Evolutionary conservation across 352 stramenopile species (phyloP).

Genomic region (Phytophthora tubulina): DNA sequence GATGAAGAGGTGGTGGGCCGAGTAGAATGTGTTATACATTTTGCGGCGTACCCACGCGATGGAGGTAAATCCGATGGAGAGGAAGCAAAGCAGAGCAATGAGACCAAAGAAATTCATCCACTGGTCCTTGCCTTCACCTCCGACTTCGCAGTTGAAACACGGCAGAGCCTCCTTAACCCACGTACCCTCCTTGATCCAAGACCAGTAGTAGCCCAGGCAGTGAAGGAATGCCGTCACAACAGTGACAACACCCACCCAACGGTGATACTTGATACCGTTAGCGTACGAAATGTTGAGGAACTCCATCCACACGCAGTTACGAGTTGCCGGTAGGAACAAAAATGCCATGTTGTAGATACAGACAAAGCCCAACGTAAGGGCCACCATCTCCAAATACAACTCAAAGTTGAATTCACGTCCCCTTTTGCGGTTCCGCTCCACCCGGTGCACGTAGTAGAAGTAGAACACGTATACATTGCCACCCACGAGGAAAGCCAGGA

Average conservation of each 20-base stretch:
- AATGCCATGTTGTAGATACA: conserved; percentile 64
- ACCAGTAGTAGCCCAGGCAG: conserved; percentile 42
- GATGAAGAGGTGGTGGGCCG: conserved; percentile 57
- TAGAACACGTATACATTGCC: conserved; percentile 52
- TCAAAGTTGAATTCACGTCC: conserved; percentile 32
- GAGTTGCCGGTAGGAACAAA: conserved; percentile 53
- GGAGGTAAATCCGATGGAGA: conserved; percentile 53
- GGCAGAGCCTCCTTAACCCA: conserved; percentile 42
- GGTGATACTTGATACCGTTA: conserved; percentile 64
- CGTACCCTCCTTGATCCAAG: conserved; percentile 33
- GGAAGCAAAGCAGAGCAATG: conserved; percentile 48
- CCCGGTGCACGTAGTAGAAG: conserved; percentile 22
- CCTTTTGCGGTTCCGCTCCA: conserved; percentile 4
- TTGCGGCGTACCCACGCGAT: conserved; percentile 50
- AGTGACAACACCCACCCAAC: conserved; percentile 51
- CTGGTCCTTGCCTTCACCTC: conserved; percentile 30
- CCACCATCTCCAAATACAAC: conserved; percentile 43
- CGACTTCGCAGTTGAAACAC: conserved; percentile 55
- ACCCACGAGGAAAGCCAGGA: conserved; percentile 37
- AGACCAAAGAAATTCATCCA: conserved; percentile 65
- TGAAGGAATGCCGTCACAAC: conserved; percentile 50
- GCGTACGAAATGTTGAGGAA: conserved; percentile 67
- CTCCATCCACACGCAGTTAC: conserved; percentile 66
- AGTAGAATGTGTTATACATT: conserved; percentile 59
- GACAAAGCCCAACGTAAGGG: conserved; percentile 45